phyloP scores from a whole-genome alignment of 331 rosid species.

The Dryas integrifolia region DNA sequence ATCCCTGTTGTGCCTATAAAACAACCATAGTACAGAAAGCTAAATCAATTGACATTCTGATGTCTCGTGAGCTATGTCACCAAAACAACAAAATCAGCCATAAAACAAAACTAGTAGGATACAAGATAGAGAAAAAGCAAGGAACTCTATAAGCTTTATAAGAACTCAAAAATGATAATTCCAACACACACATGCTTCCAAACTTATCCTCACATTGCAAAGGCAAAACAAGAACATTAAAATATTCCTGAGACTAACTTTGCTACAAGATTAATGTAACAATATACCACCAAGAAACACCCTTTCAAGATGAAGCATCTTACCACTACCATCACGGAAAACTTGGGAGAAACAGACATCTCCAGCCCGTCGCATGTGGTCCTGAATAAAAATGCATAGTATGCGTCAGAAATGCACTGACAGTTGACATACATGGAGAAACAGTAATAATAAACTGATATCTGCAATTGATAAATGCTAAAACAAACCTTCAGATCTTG shows the following conservation, averaged over 20 bases:
- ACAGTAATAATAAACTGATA: neutral
- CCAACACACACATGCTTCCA: neutral
- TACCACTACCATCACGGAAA: slow-evolving; percentile 93
- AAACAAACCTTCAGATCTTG: slow-evolving; percentile 90
- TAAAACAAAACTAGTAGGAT: neutral
- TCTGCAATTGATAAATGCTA: slow-evolving; percentile 1
- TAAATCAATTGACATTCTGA: neutral
- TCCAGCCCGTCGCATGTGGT: slow-evolving; percentile 99
- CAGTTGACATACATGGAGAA: neutral
- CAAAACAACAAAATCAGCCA: neutral
- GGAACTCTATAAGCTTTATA: neutral
- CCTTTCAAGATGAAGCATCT: slow-evolving; percentile 18
- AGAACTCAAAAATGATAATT: neutral
- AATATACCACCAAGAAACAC: neutral
- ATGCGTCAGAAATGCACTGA: slow-evolving; percentile 1
- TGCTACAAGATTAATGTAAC: neutral
- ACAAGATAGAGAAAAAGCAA: neutral
- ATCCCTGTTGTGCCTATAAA: slow-evolving; percentile 87
- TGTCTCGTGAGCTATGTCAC: neutral
- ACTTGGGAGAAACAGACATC: slow-evolving; percentile 99
- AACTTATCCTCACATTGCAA: neutral
- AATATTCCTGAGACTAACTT: neutral
- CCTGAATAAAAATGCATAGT: slow-evolving; percentile 41
- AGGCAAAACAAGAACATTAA: neutral
- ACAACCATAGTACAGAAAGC: slow-evolving; percentile 13